Conservation (phyloP, 768 basidiomycete genomes). For the Suillus plorans region DNA sequence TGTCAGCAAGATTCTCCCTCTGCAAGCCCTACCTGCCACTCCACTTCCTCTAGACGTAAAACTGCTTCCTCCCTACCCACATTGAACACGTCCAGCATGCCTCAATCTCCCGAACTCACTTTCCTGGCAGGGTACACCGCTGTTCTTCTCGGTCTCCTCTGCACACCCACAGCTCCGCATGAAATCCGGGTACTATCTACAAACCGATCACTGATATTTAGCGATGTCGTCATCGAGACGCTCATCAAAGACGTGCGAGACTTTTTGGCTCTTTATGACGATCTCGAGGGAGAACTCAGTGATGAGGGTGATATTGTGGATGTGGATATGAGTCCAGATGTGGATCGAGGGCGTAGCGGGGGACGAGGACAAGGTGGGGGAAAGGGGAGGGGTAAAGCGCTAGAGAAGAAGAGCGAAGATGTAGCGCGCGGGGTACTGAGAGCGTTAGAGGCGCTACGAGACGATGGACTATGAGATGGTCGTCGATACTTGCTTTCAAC, state of each 20-base stretch:
- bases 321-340: neutral
- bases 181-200: conserved; percentile 32
- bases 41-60: neutral
- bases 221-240: conserved; percentile 27
- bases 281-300: conserved; percentile 24
- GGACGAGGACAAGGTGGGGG: neutral
- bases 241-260: conserved; percentile 38
- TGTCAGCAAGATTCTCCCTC: neutral
- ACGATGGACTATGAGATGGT: conserved; percentile 15
- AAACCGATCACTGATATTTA: conserved; percentile 35
- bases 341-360: too few relatives aligned
- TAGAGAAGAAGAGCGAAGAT: conserved; percentile 38
- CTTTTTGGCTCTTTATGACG: conserved; percentile 42
- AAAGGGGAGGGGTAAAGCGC: conserved; percentile 12
- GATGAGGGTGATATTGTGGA: neutral
- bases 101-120: conserved; percentile 35
- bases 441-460: conserved; percentile 48
- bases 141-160: conserved; percentile 62
- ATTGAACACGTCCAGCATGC: conserved; percentile 50
- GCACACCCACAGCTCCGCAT: conserved; percentile 32
- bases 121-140: conserved; percentile 75
- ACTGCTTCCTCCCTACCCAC: conserved; percentile 14
- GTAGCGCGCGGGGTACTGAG: conserved; percentile 50
- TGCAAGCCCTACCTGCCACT: neutral
- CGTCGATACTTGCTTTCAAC: conserved; percentile 20